phyloP scores from a whole-genome alignment of 2,329 filamentous ascomycete genomes.

The Verticillium tricorpus region DNA sequence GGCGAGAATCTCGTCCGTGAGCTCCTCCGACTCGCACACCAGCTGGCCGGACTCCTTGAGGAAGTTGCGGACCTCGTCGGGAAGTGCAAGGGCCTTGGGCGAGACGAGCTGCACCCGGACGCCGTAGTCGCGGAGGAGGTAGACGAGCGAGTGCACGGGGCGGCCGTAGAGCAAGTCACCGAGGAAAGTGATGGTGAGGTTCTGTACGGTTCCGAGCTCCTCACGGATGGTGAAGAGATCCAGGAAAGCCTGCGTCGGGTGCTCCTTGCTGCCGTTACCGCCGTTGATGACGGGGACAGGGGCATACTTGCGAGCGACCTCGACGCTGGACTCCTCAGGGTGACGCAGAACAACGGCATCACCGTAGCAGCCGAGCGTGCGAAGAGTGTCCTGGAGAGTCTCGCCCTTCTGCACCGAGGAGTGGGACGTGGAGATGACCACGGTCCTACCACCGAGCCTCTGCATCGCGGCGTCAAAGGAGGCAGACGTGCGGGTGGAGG shows the following conservation, averaged over 20 bases:
- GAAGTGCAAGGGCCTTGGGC: conserved; percentile 73
- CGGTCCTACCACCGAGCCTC: conserved; percentile 82
- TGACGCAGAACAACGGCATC: conserved; percentile 96
- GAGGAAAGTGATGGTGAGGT: conserved; percentile 91
- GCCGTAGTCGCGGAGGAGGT: conserved; percentile 92
- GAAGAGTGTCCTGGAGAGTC: conserved; percentile 85
- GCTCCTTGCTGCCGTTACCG: conserved; percentile 91
- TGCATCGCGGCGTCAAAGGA: conserved; percentile 99
- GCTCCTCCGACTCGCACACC: conserved; percentile 65
- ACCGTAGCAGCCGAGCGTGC: conserved; percentile 89
- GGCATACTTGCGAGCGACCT: conserved; percentile 80
- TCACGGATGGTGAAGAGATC: conserved; percentile 98
- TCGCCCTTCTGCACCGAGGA: conserved; percentile 95
- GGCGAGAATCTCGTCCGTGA: conserved; percentile 84
- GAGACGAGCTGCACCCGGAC: conserved; percentile 90
- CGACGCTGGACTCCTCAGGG: conserved; percentile 74
- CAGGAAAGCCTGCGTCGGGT: conserved; percentile 95
- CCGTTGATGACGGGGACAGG: conserved; percentile 94
- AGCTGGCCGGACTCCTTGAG: conserved; percentile 74
- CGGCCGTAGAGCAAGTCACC: conserved; percentile 92
- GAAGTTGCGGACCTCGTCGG: conserved; percentile 66
- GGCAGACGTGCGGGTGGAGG: conserved; percentile 88
- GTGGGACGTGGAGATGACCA: conserved; percentile 75
- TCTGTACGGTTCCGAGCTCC: conserved; percentile 91
- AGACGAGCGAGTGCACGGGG: conserved; percentile 90